Evolutionary conservation across 306 rosid genomes (phyloP).

Genomic region (Echinosophora koreensis): DNA sequence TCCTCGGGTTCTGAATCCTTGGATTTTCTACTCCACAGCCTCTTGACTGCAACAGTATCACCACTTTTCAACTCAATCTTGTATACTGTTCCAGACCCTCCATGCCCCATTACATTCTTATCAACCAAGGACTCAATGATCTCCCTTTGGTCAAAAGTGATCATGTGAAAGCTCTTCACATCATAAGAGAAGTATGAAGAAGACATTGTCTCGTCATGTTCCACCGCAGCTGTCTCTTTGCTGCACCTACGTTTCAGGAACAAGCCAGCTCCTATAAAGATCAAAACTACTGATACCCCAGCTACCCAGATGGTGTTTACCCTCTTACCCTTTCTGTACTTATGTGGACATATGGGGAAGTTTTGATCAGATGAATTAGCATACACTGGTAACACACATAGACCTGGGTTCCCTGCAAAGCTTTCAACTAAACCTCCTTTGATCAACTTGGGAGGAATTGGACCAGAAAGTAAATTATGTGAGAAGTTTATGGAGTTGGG

Average conservation of each 20-base stretch:
- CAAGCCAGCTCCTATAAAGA: conserved; percentile 70
- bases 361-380: conserved; percentile 61
- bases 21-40: conserved; percentile 63
- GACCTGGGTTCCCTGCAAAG: conserved; percentile 82
- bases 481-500: conserved; percentile 94
- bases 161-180: conserved; percentile 86
- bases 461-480: conserved; percentile 83
- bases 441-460: conserved; percentile 75
- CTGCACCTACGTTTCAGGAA: conserved; percentile 69
- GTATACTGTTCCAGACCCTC: conserved; percentile 96
- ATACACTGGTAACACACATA: conserved; percentile 64
- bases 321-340: conserved; percentile 53
- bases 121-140: conserved; percentile 77
- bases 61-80: conserved; percentile 75
- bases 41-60: conserved; percentile 86
- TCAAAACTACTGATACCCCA: conserved; percentile 64
- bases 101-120: conserved; percentile 88
- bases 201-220: conserved; percentile 77
- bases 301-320: conserved; percentile 82
- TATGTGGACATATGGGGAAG: conserved; percentile 65
- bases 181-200: conserved; percentile 76
- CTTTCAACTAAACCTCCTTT: conserved; percentile 91
- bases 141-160: conserved; percentile 76
- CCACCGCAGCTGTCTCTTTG: conserved; percentile 58
- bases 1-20: conserved; percentile 72